Evolutionary conservation across 371 early-diverging fungal genomes (phyloP), one percentile per base, ranked within the genome.

Genomic region (Apophysomyces elegans): DNA sequence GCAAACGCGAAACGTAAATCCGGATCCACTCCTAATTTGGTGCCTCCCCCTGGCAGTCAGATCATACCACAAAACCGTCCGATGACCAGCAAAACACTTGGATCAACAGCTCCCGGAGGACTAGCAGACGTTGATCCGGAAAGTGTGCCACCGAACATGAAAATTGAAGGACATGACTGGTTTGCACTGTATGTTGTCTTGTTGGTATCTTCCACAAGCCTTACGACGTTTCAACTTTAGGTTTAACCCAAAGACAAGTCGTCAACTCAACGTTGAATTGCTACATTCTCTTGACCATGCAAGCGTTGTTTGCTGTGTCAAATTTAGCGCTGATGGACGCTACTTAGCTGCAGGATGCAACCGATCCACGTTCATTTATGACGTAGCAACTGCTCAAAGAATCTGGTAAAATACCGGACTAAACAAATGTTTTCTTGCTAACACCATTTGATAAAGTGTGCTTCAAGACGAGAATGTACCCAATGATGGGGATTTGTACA

Each of bases 311-410:
- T 97, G 97, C 81, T 97, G 96, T 74, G 96, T 96, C 43, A 90
- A 90, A 62, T 97, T 96, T 71, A 95, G 95, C 62, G 80, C 85
- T 45, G 95, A 96, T 73, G 97, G 97, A 45, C 86, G 89, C 68
- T 90, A 85, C 60, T 84, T 97, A 21, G 97, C 97, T 18, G 95
- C 96, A 12, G 97, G 97, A 7, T 96, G 95, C 79, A 96, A 96
- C 77, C 89, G 90, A 41, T 88, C 87, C 36, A 92, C 96, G 2
- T 91, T 91, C 68, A 89, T 97, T 39, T 96, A 88, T 76, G 95
- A 94, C 75, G 90, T 90, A 50, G 68, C 69, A n/a, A 89, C 90
- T 9, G 93, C 93, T 11, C 74, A 82, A 61, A 87, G 84, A 65
- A 83, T 94, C n/a, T 83, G 84, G 92, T 90, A 86, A 73, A 82